Evolutionary conservation across 768 basidiomycete species (phyloP).

Genomic region (Naganishia onofrii): DNA sequence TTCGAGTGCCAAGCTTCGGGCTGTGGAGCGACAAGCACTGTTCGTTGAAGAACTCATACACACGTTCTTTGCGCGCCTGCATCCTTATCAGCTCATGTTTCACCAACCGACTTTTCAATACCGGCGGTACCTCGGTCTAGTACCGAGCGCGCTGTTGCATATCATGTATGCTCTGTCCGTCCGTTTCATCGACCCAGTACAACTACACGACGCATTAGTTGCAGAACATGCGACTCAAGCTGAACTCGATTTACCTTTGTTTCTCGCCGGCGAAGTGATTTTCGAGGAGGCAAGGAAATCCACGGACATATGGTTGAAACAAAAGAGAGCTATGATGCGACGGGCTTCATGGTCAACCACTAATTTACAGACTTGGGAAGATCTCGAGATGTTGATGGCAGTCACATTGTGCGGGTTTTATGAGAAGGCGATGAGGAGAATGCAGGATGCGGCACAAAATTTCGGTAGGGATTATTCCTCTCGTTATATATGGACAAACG

Average conservation of each 20-base stretch:
- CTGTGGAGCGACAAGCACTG: neutral
- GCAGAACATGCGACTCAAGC: slow-evolving; percentile 9
- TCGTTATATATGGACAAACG: neutral
- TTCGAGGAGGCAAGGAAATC: slow-evolving; percentile 5
- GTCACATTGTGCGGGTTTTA: slow-evolving; percentile 39
- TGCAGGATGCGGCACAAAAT: slow-evolving; percentile 5
- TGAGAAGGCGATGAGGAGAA: slow-evolving; percentile 21
- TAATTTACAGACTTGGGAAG: slow-evolving; percentile 40
- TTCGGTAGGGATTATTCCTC: slow-evolving; percentile 18
- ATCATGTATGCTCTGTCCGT: slow-evolving; percentile 47
- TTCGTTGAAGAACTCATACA: slow-evolving; percentile 47
- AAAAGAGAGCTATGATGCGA: slow-evolving; percentile 3
- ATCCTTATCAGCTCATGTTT: slow-evolving; percentile 46
- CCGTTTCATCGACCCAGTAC: slow-evolving; percentile 35
- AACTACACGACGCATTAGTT: neutral
- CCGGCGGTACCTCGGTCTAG: slow-evolving; percentile 41
- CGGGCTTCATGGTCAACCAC: slow-evolving; percentile 18
- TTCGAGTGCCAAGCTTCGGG: neutral
- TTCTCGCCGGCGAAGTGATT: slow-evolving; percentile 8
- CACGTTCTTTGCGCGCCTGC: slow-evolving; percentile 42
- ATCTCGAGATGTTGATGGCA: slow-evolving; percentile 46
- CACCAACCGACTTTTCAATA: slow-evolving; percentile 48
- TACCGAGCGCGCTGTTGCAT: slow-evolving; percentile 43
- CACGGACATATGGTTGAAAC: slow-evolving; percentile 15
- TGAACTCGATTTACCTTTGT: slow-evolving; percentile 13